Evolutionary conservation across 495 filamentous ascomycete species (phyloP).

Genomic region (Umbilicaria muhlenbergii): DNA sequence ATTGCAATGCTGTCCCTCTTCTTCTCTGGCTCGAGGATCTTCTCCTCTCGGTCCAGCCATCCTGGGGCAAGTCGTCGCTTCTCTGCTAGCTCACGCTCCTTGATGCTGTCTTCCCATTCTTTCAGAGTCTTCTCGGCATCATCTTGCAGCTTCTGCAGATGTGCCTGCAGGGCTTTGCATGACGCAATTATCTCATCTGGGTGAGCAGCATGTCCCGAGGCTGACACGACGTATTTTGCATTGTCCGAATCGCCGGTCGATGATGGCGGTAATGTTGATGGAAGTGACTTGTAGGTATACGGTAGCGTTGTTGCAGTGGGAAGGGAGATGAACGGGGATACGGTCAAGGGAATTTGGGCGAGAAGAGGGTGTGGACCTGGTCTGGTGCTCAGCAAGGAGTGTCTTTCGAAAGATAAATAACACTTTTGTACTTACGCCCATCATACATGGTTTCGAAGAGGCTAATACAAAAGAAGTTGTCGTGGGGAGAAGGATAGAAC

Average conservation of each 20-base stretch:
- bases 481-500: no score
- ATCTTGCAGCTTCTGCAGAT: conserved; percentile 45
- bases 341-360: conserved; percentile 79
- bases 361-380: conserved; percentile 73
- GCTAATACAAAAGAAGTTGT: no score
- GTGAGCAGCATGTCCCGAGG: conserved; percentile 55
- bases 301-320: conserved; percentile 82
- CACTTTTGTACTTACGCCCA: conserved; percentile 3
- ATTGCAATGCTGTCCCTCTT: conserved; percentile 14
- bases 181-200: conserved; percentile 70
- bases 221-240: conserved; percentile 57
- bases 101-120: conserved; percentile 54
- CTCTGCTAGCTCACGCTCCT: conserved; percentile 72
- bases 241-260: conserved; percentile 37
- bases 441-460: conserved; percentile 8
- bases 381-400: conserved; percentile 8
- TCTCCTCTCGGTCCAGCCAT: conserved; percentile 82
- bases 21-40: conserved; percentile 62
- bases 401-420: background rate
- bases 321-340: conserved; percentile 87
- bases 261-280: conserved; percentile 70
- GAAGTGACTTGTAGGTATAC: conserved; percentile 84
- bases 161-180: conserved; percentile 59
- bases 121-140: conserved; percentile 49
- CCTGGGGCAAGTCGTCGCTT: conserved; percentile 83